phyloP scores from a whole-genome alignment of 129 eudicot genomes.

The Flaveria sonorensis region DNA sequence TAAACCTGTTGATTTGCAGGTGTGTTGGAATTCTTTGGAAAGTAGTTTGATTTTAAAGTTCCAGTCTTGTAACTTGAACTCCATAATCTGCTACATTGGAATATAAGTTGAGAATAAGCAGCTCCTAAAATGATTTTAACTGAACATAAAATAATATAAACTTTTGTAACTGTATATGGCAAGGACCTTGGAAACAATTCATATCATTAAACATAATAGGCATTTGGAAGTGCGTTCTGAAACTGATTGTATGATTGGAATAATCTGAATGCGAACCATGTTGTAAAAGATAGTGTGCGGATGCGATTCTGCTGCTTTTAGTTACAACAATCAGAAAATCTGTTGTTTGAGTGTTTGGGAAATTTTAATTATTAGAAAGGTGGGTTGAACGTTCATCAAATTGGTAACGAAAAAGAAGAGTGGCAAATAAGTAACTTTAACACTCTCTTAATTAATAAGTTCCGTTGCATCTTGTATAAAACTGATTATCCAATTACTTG shows the following conservation, averaged over 20 bases:
- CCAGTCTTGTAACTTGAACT: conserved; percentile 51
- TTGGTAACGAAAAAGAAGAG: too few relatives aligned
- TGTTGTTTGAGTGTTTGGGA: background rate
- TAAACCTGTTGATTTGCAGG: conserved; percentile 89
- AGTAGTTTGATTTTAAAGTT: conserved; percentile 72
- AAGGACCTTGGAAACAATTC: background rate
- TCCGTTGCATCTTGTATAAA: background rate
- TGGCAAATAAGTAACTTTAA: background rate
- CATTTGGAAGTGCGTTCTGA: background rate
- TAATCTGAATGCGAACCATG: background rate
- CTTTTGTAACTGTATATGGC: background rate
- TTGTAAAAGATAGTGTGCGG: background rate
- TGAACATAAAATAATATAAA: background rate
- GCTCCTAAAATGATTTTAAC: background rate
- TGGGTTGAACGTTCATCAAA: too few relatives aligned
- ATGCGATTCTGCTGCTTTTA: background rate
- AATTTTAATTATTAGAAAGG: too few relatives aligned
- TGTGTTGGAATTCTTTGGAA: conserved; percentile 85
- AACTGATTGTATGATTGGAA: background rate
- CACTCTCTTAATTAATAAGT: background rate
- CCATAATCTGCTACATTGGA: conserved; percentile 45
- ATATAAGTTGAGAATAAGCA: conserved; percentile 2
- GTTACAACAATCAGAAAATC: background rate
- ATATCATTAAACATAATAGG: background rate
- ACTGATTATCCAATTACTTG: background rate